phyloP scores from a whole-genome alignment of 345 rosid genomes.

The Eucalyptus regnans region DNA sequence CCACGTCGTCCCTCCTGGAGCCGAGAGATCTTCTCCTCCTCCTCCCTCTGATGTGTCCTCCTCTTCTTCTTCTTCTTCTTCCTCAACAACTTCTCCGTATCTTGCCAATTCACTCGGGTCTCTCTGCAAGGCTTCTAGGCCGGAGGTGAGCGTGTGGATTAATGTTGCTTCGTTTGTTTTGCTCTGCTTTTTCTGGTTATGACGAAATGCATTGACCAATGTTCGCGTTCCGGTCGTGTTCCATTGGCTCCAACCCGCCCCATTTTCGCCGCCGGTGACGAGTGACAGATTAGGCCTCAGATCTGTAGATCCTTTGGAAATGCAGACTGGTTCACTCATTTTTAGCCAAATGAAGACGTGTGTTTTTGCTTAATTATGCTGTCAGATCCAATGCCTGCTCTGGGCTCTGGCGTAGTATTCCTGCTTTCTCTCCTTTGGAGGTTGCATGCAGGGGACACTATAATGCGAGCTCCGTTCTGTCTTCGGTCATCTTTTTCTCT shows the following conservation, averaged over 20 bases:
- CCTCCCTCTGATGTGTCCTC: slow-evolving; percentile 6
- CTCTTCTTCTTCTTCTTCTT: not conserved
- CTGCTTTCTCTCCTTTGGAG: not conserved
- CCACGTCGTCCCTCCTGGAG: slow-evolving; percentile 30
- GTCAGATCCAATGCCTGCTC: not conserved
- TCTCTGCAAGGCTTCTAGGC: slow-evolving; percentile 81
- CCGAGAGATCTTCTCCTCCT: not conserved
- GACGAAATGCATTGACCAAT: not conserved
- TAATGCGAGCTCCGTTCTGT: not conserved
- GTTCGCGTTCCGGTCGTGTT: not conserved
- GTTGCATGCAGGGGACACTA: not conserved
- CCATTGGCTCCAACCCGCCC: not conserved
- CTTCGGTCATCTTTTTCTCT: not conserved
- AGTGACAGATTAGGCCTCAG: not conserved
- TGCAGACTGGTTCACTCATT: not conserved
- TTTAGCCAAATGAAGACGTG: not conserved
- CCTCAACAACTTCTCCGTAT: slow-evolving; percentile 7
- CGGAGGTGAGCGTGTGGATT: slow-evolving; percentile 48
- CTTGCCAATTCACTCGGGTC: slow-evolving; percentile 74
- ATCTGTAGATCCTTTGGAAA: not conserved
- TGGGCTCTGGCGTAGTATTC: not conserved
- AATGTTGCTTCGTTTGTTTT: not conserved
- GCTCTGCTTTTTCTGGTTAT: not conserved
- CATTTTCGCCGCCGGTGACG: not conserved
- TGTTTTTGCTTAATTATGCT: not conserved